Evolutionary conservation across 495 filamentous ascomycete genomes (phyloP).

Genomic region (Echria macrotheca): DNA sequence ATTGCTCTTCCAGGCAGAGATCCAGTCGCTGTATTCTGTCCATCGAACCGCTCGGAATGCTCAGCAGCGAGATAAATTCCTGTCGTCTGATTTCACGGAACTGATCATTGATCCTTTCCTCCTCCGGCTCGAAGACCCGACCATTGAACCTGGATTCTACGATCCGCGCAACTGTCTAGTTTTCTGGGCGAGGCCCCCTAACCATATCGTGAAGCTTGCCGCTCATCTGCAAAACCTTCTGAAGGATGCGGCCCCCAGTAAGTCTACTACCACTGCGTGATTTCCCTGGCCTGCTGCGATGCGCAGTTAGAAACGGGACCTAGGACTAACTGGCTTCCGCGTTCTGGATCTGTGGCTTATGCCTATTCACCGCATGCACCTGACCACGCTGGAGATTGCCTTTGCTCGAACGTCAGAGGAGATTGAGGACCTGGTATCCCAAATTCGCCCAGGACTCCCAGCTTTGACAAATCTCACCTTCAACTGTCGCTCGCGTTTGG

Average conservation of each 20-base stretch:
- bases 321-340: not conserved
- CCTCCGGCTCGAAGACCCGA: constrained; percentile 54
- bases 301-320: not conserved
- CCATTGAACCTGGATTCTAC: constrained; percentile 56
- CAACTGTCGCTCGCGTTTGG: constrained; percentile 60
- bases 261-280: too few relatives aligned
- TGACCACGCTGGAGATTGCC: constrained; percentile 78
- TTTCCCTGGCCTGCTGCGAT: too few relatives aligned
- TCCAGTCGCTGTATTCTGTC: constrained; percentile 64
- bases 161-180: constrained; percentile 78
- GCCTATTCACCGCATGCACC: constrained; percentile 68
- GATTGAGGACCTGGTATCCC: constrained; percentile 53
- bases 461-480: constrained; percentile 58
- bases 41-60: constrained; percentile 70
- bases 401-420: constrained; percentile 60
- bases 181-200: constrained; percentile 81
- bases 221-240: constrained; percentile 62
- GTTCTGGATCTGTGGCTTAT: constrained; percentile 77
- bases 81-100: constrained; percentile 60
- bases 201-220: constrained; percentile 60
- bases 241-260: constrained; percentile 58
- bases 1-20: constrained; percentile 45
- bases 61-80: constrained; percentile 62
- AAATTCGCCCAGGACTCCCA: constrained; percentile 42
- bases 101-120: constrained; percentile 74